These are phyloP conservation scores for Symmetrospora coprosmae DNA, from an alignment of 768 basidiomycete genomes.

Conservation along the genomic window DNA sequence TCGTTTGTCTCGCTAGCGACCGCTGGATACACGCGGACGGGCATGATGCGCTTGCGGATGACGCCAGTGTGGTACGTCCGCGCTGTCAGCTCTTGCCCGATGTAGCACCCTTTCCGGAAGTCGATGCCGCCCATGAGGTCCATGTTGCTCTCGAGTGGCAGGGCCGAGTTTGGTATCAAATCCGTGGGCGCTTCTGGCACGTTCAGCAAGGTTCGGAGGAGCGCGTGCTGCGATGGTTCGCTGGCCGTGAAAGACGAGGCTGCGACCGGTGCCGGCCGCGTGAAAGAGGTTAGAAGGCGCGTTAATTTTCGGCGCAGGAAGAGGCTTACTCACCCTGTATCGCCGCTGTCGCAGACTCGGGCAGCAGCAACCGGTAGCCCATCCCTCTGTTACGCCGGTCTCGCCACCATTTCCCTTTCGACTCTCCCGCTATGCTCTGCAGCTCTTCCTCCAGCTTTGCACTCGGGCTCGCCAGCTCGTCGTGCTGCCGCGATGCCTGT, in stretches of 20 bases:
- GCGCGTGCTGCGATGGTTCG: conserved; percentile 42
- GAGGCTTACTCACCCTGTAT: not conserved
- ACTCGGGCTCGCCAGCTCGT: conserved; percentile 13
- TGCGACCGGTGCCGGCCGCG: too few relatives aligned
- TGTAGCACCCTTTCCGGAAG: conserved; percentile 93
- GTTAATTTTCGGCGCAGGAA: too few relatives aligned
- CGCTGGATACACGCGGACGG: conserved; percentile 50
- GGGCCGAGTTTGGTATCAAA: conserved; percentile 57
- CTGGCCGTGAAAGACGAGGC: conserved; percentile 5
- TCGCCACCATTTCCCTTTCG: conserved; percentile 10
- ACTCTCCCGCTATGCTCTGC: not conserved
- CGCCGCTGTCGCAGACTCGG: conserved; percentile 4
- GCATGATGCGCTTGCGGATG: conserved; percentile 75
- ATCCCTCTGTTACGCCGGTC: not conserved
- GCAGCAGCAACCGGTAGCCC: conserved; percentile 8
- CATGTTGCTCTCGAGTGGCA: conserved; percentile 88
- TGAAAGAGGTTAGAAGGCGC: too few relatives aligned
- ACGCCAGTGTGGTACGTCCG: conserved; percentile 90
- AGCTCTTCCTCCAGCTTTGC: conserved; percentile 21
- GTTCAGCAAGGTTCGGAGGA: conserved; percentile 66
- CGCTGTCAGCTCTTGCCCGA: conserved; percentile 93
- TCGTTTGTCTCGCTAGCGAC: too few relatives aligned
- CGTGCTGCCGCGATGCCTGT: conserved; percentile 4
- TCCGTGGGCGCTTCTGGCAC: conserved; percentile 77
- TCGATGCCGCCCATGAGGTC: conserved; percentile 91